Evolutionary conservation across 1,139 yeast genomes (phyloP).

Genomic region (Kurtzmaniella natalensis): DNA sequence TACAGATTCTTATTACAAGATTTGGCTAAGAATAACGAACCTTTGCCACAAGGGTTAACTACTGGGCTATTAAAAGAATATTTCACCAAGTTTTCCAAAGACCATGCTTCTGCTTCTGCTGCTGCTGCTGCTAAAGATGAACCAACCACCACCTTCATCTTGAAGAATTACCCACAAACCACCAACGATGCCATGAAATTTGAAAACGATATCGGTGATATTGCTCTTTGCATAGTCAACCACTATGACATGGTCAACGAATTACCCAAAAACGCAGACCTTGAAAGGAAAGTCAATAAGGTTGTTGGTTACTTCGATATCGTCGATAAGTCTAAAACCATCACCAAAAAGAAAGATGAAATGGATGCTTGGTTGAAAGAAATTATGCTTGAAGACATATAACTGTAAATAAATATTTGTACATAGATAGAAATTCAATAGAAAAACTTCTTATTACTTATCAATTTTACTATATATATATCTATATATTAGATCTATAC

Average conservation of each 20-base stretch:
- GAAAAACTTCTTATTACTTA: neutral
- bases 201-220: constrained; percentile 51
- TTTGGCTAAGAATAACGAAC: constrained; percentile 28
- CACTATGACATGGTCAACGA: constrained; percentile 24
- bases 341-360: constrained; percentile 18
- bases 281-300: constrained; percentile 29
- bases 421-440: too few species aligned
- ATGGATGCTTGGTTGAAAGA: constrained; percentile 22
- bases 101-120: constrained; percentile 10
- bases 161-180: constrained; percentile 52
- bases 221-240: constrained; percentile 37
- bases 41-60: constrained; percentile 53
- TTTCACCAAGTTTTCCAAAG: constrained; percentile 26
- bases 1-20: constrained; percentile 42
- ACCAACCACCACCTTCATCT: constrained; percentile 40
- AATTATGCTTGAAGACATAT: constrained; percentile 21
- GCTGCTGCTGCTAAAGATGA: constrained; percentile 24
- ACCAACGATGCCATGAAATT: constrained; percentile 62
- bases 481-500: neutral
- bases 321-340: constrained; percentile 41
- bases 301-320: constrained; percentile 58
- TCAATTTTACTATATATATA: neutral
- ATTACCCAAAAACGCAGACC: constrained; percentile 22
- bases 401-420: constrained; percentile 3
- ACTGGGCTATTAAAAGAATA: constrained; percentile 54